phyloP scores from a whole-genome alignment of 2,329 filamentous ascomycete genomes.

The Talaromyces sp. region DNA sequence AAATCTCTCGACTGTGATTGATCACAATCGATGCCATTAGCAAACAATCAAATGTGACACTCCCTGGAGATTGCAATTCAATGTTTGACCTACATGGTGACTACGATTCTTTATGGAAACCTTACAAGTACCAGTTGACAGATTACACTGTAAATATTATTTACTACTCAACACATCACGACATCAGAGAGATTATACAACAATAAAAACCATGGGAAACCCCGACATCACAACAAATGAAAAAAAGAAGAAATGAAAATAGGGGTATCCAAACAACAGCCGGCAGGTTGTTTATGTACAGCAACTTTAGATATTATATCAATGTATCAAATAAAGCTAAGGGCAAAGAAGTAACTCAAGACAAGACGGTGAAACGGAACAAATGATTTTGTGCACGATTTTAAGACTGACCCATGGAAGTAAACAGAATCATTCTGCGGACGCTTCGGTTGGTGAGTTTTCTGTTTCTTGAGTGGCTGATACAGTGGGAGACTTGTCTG shows the following conservation, averaged over 20 bases:
- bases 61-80: too few relatives aligned
- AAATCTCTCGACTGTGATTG: too few relatives aligned
- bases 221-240: not conserved
- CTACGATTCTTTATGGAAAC: not conserved
- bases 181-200: not conserved
- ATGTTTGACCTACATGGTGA: too few relatives aligned
- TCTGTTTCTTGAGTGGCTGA: slow-evolving; percentile 1
- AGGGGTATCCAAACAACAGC: not conserved
- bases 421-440: not conserved
- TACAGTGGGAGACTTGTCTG: slow-evolving; percentile 15
- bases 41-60: too few relatives aligned
- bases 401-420: not conserved
- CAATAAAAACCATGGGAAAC: not conserved
- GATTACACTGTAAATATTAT: not conserved
- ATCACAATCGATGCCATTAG: too few relatives aligned
- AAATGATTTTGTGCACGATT: not conserved
- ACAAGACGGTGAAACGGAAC: not conserved
- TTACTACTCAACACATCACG: not conserved
- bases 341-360: not conserved
- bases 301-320: not conserved
- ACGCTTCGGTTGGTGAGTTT: not conserved
- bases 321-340: not conserved
- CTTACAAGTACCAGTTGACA: not conserved
- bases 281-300: not conserved
- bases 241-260: not conserved